phyloP scores from a whole-genome alignment of 2,329 filamentous ascomycete species.

The Nemania bipapillata region DNA sequence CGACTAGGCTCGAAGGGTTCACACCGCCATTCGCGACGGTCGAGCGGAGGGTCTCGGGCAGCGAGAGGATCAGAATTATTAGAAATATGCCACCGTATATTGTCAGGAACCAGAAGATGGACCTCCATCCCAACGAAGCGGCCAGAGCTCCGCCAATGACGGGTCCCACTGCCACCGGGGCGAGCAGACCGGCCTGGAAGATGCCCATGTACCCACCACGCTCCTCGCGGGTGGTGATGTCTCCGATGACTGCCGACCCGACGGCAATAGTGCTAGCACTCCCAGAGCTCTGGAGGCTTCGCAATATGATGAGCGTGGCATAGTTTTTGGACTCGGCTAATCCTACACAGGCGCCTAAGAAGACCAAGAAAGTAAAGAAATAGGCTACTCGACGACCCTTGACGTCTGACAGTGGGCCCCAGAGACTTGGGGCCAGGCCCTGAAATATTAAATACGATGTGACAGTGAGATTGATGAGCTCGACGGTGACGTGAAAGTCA shows the following conservation, averaged over 20 bases:
- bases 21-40: constrained; percentile 58
- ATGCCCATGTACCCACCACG: constrained; percentile 66
- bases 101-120: constrained; percentile 66
- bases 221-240: constrained; percentile 67
- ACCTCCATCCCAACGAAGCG: constrained; percentile 63
- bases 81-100: constrained; percentile 56
- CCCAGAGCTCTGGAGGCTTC: constrained; percentile 64
- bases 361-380: constrained; percentile 59
- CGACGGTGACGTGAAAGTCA: constrained; percentile 56
- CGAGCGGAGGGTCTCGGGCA: constrained; percentile 60
- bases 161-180: constrained; percentile 57
- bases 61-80: constrained; percentile 54
- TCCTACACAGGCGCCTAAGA: constrained; percentile 60
- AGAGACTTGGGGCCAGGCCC: constrained; percentile 63
- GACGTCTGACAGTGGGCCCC: constrained; percentile 61
- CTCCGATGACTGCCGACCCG: constrained; percentile 64
- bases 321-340: constrained; percentile 59
- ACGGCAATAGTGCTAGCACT: constrained; percentile 67
- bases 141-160: constrained; percentile 64
- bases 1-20: constrained; percentile 40
- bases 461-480: constrained; percentile 57
- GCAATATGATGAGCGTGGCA: constrained; percentile 60
- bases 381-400: constrained; percentile 62
- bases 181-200: constrained; percentile 53
- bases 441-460: constrained; percentile 65